These are phyloP conservation scores for Euptelea pleiosperma DNA, from an alignment of 164 flowering plant species.

Conservation along the genomic window DNA sequence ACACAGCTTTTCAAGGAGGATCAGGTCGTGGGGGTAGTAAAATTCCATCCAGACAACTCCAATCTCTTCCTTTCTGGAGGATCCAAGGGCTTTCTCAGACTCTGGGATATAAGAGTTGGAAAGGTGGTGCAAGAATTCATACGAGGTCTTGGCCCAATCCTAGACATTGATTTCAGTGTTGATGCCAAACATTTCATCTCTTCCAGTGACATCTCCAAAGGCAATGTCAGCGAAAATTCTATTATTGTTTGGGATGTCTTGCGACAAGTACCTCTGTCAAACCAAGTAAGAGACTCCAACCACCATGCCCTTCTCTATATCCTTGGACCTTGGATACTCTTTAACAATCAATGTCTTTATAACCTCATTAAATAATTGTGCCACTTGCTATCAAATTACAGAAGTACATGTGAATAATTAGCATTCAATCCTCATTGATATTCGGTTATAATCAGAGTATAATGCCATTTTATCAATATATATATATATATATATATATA, in stretches of 20 bases:
- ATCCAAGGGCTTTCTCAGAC: conserved; percentile 59
- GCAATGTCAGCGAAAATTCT: conserved; percentile 79
- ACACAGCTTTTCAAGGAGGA: conserved; percentile 61
- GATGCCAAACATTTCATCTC: conserved; percentile 72
- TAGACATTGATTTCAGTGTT: conserved; percentile 66
- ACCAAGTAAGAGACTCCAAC: conserved; percentile 55
- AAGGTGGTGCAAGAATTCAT: conserved; percentile 56
- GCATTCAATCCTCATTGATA: too few species aligned
- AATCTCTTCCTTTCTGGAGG: conserved; percentile 87
- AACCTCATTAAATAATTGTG: not conserved
- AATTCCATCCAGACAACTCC: conserved; percentile 60
- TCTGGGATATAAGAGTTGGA: conserved; percentile 79
- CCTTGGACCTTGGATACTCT: not conserved
- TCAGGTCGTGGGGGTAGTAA: conserved; percentile 64
- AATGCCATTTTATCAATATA: too few species aligned
- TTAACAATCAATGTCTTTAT: not conserved
- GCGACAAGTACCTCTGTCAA: conserved; percentile 78
- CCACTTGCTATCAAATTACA: not conserved
- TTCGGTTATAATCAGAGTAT: too few species aligned
- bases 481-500: too few species aligned
- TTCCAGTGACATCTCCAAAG: conserved; percentile 70
- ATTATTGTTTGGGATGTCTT: conserved; percentile 88
- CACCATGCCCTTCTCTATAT: not conserved
- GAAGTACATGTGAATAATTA: not conserved
- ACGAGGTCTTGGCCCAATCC: conserved; percentile 70